phyloP scores from a whole-genome alignment of 805 yeast species.

The Metschnikowia peoriensis region DNA sequence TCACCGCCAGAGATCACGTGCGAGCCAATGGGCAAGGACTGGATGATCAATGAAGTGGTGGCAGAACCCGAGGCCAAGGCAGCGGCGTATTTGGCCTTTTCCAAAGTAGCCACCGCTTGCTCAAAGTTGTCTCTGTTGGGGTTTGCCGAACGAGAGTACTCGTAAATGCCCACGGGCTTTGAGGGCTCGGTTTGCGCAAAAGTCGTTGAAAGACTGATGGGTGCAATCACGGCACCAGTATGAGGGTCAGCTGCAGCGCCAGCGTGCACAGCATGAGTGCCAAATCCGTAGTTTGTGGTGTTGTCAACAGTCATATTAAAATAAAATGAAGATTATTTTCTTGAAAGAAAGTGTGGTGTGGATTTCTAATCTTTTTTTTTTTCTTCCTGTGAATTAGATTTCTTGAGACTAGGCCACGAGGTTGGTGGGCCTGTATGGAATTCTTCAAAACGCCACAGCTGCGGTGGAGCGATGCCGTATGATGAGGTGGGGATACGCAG shows the following conservation, averaged over 20 bases:
- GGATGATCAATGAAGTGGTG: slow-evolving; percentile 73
- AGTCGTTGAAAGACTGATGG: slow-evolving; percentile 81
- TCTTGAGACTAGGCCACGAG: not conserved
- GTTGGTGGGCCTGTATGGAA: slow-evolving; percentile 3
- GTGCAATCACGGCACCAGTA: slow-evolving; percentile 86
- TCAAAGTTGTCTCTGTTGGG: slow-evolving; percentile 86
- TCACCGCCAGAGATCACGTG: slow-evolving; percentile 81
- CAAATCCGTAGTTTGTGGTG: slow-evolving; percentile 49
- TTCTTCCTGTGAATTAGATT: not conserved
- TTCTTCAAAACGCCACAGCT: not conserved
- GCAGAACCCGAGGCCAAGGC: slow-evolving; percentile 89
- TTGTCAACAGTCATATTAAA: slow-evolving; percentile 39
- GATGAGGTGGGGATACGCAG: not conserved
- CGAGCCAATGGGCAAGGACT: slow-evolving; percentile 66
- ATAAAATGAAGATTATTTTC: not conserved
- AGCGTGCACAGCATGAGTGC: slow-evolving; percentile 81
- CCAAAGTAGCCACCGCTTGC: slow-evolving; percentile 73
- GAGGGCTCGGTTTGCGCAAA: slow-evolving; percentile 80
- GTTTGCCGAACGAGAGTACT: slow-evolving; percentile 81
- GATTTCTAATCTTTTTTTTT: not conserved
- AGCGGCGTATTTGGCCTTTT: slow-evolving; percentile 69
- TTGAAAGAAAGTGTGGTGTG: slow-evolving; percentile 1
- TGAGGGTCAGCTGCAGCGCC: slow-evolving; percentile 68
- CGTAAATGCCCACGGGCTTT: slow-evolving; percentile 73
- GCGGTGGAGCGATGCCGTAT: slow-evolving; percentile 6